phyloP scores from a whole-genome alignment of 805 yeast species.

The Tetrapisispora pingtungensis region DNA sequence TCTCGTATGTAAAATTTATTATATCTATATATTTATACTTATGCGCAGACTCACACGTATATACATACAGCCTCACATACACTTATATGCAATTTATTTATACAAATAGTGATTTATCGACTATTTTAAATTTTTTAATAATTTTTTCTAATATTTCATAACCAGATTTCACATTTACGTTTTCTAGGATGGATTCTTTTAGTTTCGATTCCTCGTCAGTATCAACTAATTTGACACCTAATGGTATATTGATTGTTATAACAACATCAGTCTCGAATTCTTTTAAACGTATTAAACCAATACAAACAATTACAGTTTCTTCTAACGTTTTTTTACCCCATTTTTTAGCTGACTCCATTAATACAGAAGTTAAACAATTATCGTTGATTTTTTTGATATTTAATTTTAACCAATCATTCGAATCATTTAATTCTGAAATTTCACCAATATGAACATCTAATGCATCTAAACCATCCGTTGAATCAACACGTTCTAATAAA shows the following conservation, averaged over 20 bases:
- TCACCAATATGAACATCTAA: conserved; percentile 48
- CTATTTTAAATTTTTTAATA: conserved; percentile 16
- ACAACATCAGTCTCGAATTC: conserved; percentile 51
- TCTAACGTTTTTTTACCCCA: conserved; percentile 37
- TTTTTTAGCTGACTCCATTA: conserved; percentile 38
- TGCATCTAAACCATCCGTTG: conserved; percentile 32
- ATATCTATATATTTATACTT: too few species aligned
- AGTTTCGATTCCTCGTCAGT: neutral
- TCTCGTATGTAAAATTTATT: too few species aligned
- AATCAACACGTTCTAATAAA: conserved; percentile 43
- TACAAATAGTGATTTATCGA: conserved; percentile 23
- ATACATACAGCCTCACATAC: too few species aligned
- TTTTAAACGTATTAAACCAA: conserved; percentile 47
- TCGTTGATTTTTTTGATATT: conserved; percentile 9
- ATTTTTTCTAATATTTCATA: conserved; percentile 15
- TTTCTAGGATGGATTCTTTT: neutral
- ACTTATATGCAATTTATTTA: too few species aligned
- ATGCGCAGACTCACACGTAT: too few species aligned
- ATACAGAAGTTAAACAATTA: conserved; percentile 25
- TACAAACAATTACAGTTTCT: conserved; percentile 38
- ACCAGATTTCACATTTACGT: conserved; percentile 8
- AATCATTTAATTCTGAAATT: conserved; percentile 37
- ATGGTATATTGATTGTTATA: conserved; percentile 52
- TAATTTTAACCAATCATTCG: conserved; percentile 25
- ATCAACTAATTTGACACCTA: conserved; percentile 12